These are phyloP conservation scores for Ochetophila trinervis DNA, from an alignment of 306 rosid species.

Conservation along the genomic window DNA sequence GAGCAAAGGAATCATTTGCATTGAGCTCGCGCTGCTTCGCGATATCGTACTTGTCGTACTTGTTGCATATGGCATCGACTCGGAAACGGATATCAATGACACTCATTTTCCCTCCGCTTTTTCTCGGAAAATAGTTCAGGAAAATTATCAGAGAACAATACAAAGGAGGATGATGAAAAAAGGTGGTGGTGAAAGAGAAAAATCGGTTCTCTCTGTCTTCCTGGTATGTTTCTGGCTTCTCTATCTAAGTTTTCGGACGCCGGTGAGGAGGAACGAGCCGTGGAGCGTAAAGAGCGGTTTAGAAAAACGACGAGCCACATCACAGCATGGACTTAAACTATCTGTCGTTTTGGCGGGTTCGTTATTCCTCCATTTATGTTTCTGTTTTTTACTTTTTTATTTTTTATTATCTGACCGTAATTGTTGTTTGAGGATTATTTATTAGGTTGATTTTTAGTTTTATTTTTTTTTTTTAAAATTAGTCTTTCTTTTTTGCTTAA, in stretches of 20 bases:
- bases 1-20: constrained; percentile 65
- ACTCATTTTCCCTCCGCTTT: constrained; percentile 41
- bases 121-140: not conserved
- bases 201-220: not conserved
- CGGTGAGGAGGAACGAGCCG: constrained; percentile 25
- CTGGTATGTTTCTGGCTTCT: constrained; percentile 9
- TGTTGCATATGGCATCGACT: constrained; percentile 68
- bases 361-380: too few species aligned
- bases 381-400: too few species aligned
- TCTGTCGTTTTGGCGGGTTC: too few species aligned
- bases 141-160: not conserved
- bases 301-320: too few species aligned
- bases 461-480: too few species aligned
- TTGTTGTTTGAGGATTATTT: too few species aligned
- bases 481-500: too few species aligned
- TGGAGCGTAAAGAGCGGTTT: constrained; percentile 39
- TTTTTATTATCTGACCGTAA: too few species aligned
- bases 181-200: not conserved
- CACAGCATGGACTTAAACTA: too few species aligned
- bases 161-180: not conserved
- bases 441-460: too few species aligned
- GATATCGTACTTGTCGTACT: constrained; percentile 69
- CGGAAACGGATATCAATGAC: constrained; percentile 73
- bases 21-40: constrained; percentile 71
- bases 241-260: constrained; percentile 12